Base-by-base conservation (phyloP, 805 yeast species). In the Saccharomycodes ludwigii region DNA sequence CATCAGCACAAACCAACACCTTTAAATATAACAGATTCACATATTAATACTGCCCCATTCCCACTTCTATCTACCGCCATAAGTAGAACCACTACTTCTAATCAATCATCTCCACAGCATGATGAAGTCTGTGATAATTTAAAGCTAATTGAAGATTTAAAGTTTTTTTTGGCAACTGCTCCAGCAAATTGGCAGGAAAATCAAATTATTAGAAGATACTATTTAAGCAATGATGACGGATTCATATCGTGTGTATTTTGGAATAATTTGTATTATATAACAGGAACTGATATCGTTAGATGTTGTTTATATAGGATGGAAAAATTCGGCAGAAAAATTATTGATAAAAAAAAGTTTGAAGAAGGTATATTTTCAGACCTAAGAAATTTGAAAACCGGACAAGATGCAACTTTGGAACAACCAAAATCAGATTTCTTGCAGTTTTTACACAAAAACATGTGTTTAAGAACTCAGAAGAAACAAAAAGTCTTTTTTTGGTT, bases 401-500 rank as follows among this genome's bases (percentile, higher is more conserved):
- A 74, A 4, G 88, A 84, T 60, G 95, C 97, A 10, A 68, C 83
- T 4, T 61, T 88, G 36, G 97, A 88, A 52, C 73, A 71, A 29
- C 95, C 97, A 11, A 74, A 81, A 49, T 82, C 94, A 0, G 76
- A 74, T 21, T 85, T 88, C 50, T 63, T 88, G 37, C 80, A 78
- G 40, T 85, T 88, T 46, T 61, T 88, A 18, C 84, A 80, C 57
- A 80, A 77, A 48, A 82, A 88, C 51, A 74, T 76, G 40, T 88
- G 97, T 50, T 63, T 88, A 17, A 68, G 95, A 44, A 88, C 98
- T 0, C 96, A 88, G 47, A 88, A 88, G 66, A 88, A 91, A 48
- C 98, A 88, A 52, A 88, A 91, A 50, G 96, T 88, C 26, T 88
- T 88, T 52, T 84, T 79, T 54, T 91, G 97, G 97, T 85, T 81